Evolutionary conservation across 768 basidiomycete genomes (phyloP).

Genomic region (Amanita rubescens): DNA sequence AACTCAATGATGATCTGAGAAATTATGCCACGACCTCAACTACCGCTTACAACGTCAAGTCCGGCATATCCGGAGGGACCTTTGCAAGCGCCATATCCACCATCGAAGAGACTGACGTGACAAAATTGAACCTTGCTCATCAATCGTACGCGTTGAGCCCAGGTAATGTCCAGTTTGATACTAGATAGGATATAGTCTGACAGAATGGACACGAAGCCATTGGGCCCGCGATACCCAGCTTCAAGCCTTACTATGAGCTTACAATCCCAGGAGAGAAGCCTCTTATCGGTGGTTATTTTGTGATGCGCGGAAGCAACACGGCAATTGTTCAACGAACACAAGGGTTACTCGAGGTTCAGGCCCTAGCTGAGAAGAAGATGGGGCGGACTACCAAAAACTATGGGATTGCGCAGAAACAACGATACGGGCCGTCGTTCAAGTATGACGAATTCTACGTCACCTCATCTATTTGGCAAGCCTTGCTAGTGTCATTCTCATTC

Average conservation of each 20-base stretch:
- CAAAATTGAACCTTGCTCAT: constrained; percentile 23
- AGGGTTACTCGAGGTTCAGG: constrained; percentile 34
- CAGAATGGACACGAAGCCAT: neutral
- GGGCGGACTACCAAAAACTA: constrained; percentile 7
- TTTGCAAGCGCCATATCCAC: constrained; percentile 31
- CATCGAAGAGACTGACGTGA: constrained; percentile 32
- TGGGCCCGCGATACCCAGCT: neutral
- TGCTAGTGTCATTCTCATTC: constrained; percentile 19
- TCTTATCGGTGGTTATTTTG: constrained; percentile 28
- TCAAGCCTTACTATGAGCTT: constrained; percentile 29
- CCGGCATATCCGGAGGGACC: constrained; percentile 62
- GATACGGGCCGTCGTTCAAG: constrained; percentile 65
- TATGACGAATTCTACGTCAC: constrained; percentile 66
- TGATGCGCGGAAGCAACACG: constrained; percentile 35
- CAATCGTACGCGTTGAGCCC: constrained; percentile 36
- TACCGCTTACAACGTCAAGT: constrained; percentile 39
- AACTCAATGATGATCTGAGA: neutral
- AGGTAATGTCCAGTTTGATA: constrained; percentile 18
- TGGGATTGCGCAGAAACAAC: constrained; percentile 15
- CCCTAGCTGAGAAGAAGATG: constrained; percentile 15
- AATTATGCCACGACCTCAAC: constrained; percentile 42
- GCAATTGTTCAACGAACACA: constrained; percentile 40
- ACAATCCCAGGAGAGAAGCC: constrained; percentile 28
- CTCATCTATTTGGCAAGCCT: constrained; percentile 31
- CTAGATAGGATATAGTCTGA: neutral